Evolutionary conservation across 2,329 filamentous ascomycete species (phyloP).

Genomic region (Colletotrichum cereale): DNA sequence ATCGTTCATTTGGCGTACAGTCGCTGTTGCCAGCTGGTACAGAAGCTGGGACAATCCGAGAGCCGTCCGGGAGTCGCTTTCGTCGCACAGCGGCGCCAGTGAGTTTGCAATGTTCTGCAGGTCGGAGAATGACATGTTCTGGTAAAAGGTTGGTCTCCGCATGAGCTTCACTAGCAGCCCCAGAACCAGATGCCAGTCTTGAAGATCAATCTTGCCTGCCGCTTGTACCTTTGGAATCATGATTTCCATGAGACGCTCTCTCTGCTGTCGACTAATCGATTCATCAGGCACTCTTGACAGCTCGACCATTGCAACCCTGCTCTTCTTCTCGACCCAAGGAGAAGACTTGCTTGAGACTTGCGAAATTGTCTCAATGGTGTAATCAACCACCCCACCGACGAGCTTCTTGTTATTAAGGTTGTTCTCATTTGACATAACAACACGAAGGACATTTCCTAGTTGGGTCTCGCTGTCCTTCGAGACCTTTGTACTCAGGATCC

Average conservation of each 20-base stretch:
- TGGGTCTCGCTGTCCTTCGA: background rate
- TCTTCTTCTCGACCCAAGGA: constrained; percentile 30
- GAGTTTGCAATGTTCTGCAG: constrained; percentile 51
- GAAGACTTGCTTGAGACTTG: constrained; percentile 29
- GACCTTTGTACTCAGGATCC: constrained; percentile 14
- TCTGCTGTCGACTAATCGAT: constrained; percentile 55
- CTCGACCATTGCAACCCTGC: constrained; percentile 23
- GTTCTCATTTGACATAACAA: constrained; percentile 53
- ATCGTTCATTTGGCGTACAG: constrained; percentile 58
- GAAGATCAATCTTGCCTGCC: constrained; percentile 45
- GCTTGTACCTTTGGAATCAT: constrained; percentile 46
- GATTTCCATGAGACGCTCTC: constrained; percentile 57
- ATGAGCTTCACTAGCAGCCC: constrained; percentile 63
- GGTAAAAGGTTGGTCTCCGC: constrained; percentile 64
- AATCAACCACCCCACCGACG: constrained; percentile 49
- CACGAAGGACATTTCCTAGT: constrained; percentile 47
- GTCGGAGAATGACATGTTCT: constrained; percentile 57
- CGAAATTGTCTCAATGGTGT: constrained; percentile 47
- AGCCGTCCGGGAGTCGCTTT: constrained; percentile 17
- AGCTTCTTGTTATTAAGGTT: constrained; percentile 53
- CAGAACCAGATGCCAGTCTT: constrained; percentile 55
- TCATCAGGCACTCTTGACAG: constrained; percentile 54
- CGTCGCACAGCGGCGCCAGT: constrained; percentile 41
- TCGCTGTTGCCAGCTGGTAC: constrained; percentile 43
- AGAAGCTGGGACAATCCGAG: constrained; percentile 29